These are phyloP conservation scores for Penicillium sp. DNA, from an alignment of 2,329 filamentous ascomycete species.

Conservation along the genomic window DNA sequence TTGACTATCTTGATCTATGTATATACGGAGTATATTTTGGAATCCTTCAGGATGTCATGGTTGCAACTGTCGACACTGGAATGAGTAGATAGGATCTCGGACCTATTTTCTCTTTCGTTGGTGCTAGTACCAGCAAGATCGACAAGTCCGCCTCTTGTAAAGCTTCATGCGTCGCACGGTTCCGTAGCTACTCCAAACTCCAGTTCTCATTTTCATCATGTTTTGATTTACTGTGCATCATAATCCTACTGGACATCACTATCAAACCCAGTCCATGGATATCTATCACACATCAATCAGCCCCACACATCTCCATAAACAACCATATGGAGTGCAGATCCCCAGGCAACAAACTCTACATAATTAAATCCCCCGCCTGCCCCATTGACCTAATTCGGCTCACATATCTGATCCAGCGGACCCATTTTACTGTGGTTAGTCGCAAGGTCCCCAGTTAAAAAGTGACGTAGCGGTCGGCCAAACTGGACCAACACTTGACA, in stretches of 20 bases:
- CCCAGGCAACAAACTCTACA: background rate
- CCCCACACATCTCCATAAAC: background rate
- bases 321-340: background rate
- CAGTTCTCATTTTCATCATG: background rate
- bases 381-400: background rate
- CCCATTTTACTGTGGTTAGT: background rate
- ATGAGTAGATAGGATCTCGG: too few species aligned
- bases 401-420: background rate
- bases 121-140: too few species aligned
- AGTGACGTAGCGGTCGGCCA: background rate
- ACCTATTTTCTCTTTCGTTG: too few species aligned
- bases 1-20: background rate
- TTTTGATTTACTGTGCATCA: too few species aligned
- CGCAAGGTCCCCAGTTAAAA: background rate
- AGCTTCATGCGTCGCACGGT: too few species aligned
- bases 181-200: background rate
- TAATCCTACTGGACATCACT: background rate
- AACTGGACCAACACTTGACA: background rate
- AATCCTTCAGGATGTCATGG: background rate
- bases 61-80: background rate
- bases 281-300: too few species aligned
- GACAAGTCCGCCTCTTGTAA: too few species aligned
- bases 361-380: background rate
- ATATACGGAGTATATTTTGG: background rate
- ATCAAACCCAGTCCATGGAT: too few species aligned